Base-by-base conservation (phyloP, 2,329 filamentous ascomycete genomes). In the Exophiala sp. region DNA sequence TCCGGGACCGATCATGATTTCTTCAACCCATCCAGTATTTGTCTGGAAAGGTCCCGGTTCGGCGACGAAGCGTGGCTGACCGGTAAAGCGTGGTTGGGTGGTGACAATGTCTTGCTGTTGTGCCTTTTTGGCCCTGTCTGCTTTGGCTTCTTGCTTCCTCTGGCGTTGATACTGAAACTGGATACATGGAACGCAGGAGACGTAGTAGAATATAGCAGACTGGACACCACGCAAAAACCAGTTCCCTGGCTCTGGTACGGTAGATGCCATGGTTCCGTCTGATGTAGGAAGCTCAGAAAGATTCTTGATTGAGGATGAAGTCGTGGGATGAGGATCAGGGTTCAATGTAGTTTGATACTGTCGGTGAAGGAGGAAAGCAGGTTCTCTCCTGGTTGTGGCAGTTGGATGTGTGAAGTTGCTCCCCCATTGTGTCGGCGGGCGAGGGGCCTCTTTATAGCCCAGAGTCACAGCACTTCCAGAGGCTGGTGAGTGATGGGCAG, bases 11-110 rank as follows among this genome's bases (percentile, higher is more conserved):
- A 90, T 77, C 55, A 75, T 76, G 58, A 96, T 94, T 68, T 96
- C 90, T 64, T 93, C 86, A 24, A 78, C 74, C 90, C 90, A 96
- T 69, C 87, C 88, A 10, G 85, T 83, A 62, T 96, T 96, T 22
- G 88, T 95, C 62, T 83, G 84, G 61, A 88, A 93, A 1, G 88
- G 86, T 4, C 66, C 67, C 1, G 85, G 89, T 62, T 96, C 89
- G 43, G 81, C 77, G 66, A 95, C 94, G 8, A 81, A 68, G 34
- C 79, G 80, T 0, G 87, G 86, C 64, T 89, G 89, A 43, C 81
- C 77, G 66, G 95, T 93, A 9, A 81, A 68, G 34, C 79, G 80
- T 0, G 87, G 86, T 64, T 89, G 80, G 57, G 88, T 80, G 50
- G 66, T 67, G n/a, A 72, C 56, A 24, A 71, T 56, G 47, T 77